A percentile compares a stretch with the other conserved stretches of the same genome.
phyloP scores from a whole-genome alignment of 116 monocot genomes.

The Papilionanthe hybrid region DNA sequence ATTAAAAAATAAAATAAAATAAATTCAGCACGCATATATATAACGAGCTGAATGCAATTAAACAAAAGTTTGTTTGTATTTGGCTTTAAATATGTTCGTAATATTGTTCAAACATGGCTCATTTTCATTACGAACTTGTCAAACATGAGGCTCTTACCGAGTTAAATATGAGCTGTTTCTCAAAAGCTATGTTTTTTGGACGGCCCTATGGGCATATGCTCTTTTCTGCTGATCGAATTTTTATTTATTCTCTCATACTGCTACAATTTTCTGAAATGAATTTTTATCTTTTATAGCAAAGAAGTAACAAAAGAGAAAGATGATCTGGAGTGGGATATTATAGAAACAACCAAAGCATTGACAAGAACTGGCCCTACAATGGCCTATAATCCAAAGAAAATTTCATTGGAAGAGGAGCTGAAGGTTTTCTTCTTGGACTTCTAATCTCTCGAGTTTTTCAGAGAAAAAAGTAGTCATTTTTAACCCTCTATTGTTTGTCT shows the following conservation, averaged over 20 bases:
- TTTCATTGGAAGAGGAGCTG: conserved; percentile 86
- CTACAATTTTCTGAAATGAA: background rate
- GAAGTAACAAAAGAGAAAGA: conserved; percentile 92
- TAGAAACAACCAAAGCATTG: conserved; percentile 70
- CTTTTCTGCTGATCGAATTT: background rate
- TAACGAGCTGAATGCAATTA: too few species aligned
- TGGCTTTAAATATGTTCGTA: too few species aligned
- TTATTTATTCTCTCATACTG: background rate
- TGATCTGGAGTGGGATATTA: conserved; percentile 84
- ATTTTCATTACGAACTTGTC: too few species aligned
- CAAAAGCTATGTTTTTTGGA: too few species aligned
- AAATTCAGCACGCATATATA: too few species aligned
- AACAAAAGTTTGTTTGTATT: too few species aligned
- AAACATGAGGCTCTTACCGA: too few species aligned
- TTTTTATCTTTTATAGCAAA: conserved; percentile 37
- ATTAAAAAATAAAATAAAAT: too few species aligned
- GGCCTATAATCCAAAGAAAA: conserved; percentile 70
- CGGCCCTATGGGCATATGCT: too few species aligned
- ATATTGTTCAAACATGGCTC: too few species aligned
- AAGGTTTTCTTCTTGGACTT: conserved; percentile 36
- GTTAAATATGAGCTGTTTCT: too few species aligned
- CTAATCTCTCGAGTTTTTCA: background rate
- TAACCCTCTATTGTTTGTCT: background rate
- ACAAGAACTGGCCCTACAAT: conserved; percentile 74
- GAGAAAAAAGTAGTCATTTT: background rate